These are phyloP conservation scores for Potentilla sterilis DNA, from an alignment of 306 rosid genomes.

Conservation along the genomic window DNA sequence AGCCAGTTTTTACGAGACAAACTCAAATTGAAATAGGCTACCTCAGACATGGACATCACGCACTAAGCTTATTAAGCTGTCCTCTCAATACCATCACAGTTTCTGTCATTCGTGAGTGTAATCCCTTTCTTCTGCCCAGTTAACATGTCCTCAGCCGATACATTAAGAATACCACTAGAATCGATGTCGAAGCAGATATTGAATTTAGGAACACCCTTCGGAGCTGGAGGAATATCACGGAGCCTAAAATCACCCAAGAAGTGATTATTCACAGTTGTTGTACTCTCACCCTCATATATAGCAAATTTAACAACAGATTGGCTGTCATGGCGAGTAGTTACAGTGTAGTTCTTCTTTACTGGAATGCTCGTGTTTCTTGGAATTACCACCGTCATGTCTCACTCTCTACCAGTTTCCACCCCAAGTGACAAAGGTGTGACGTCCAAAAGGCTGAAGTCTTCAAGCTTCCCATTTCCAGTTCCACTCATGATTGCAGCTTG, in stretches of 20 bases:
- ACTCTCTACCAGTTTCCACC: background rate
- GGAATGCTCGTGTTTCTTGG: slow-evolving; percentile 3
- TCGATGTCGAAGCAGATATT: background rate
- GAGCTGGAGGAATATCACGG: slow-evolving; percentile 7
- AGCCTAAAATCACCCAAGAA: background rate
- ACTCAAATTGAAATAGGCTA: no score
- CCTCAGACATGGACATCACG: no score
- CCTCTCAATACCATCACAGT: background rate
- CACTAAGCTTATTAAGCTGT: no score
- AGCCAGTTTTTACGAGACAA: no score
- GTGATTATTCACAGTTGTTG: background rate
- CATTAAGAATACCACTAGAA: slow-evolving; percentile 8
- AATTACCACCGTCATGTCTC: background rate
- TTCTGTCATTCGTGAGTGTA: background rate
- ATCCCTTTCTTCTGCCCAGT: background rate
- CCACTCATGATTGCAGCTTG: slow-evolving; percentile 13
- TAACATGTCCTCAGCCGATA: slow-evolving; percentile 10
- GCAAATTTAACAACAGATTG: background rate
- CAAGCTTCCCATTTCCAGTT: background rate
- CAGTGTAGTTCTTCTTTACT: background rate
- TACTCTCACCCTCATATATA: slow-evolving; percentile 7
- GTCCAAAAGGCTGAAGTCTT: background rate
- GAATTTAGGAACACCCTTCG: background rate
- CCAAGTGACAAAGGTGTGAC: slow-evolving; percentile 11
- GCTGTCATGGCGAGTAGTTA: background rate